Evolutionary conservation across 1,284 basidiomycete genomes (phyloP).

Genomic region (Microbotryomycetes sp.): DNA sequence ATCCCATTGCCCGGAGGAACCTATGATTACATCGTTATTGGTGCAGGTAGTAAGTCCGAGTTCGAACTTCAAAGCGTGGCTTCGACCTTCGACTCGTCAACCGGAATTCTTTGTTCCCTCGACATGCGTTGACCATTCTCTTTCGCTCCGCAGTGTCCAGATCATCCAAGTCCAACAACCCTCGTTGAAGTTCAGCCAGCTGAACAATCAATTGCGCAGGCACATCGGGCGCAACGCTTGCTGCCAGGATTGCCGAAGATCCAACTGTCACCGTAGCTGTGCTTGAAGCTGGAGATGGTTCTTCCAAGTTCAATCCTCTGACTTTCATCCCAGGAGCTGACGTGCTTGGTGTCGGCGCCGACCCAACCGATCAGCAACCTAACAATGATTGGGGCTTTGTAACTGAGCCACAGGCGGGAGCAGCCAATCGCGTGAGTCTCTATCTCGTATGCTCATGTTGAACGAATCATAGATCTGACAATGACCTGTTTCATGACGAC

Average conservation of each 20-base stretch:
- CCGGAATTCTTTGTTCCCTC: too few relatives aligned
- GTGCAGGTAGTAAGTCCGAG: neutral
- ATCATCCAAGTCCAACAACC: too few relatives aligned
- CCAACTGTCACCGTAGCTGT: constrained; percentile 2
- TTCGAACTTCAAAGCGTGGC: too few relatives aligned
- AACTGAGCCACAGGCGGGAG: neutral
- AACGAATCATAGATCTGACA: neutral
- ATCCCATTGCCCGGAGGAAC: neutral
- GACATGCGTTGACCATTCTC: too few relatives aligned
- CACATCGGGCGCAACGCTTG: constrained; percentile 5
- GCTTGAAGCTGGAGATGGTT: constrained; percentile 3
- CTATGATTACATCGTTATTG: neutral
- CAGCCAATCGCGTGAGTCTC: neutral
- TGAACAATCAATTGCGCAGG: too few relatives aligned
- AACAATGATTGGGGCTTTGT: constrained; percentile 1
- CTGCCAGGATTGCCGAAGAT: constrained; percentile 5
- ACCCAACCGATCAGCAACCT: neutral
- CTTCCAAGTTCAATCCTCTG: neutral
- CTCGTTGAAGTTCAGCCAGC: too few relatives aligned
- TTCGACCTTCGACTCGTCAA: too few relatives aligned
- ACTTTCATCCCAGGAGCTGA: neutral
- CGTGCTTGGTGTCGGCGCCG: neutral
- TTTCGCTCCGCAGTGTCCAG: too few relatives aligned
- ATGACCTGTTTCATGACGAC: neutral
- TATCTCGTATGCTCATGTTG: neutral